Conservation (phyloP, 2,329 filamentous ascomycete species). For the Akanthomyces dipterigenus region DNA sequence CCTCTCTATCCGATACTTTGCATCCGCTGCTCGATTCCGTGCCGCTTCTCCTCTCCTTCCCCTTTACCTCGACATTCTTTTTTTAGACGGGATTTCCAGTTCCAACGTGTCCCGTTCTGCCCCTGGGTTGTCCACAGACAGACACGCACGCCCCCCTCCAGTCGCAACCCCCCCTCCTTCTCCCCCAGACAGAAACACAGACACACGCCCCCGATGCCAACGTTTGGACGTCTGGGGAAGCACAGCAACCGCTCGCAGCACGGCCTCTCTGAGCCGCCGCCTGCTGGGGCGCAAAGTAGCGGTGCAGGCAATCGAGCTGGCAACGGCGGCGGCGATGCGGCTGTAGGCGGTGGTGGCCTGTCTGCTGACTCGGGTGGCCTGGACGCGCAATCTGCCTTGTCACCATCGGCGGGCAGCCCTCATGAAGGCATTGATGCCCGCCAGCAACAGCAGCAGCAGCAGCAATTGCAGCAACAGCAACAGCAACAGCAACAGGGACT, state of each 20-base stretch:
- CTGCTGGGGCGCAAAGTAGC: neutral
- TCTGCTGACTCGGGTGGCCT: neutral
- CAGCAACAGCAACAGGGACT: conserved; percentile 22
- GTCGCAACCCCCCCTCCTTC: neutral
- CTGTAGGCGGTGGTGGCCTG: conserved; percentile 1
- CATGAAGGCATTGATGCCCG: conserved; percentile 10
- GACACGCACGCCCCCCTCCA: neutral
- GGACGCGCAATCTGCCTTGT: conserved; percentile 14
- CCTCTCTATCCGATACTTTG: conserved; percentile 14
- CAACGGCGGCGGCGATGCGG: neutral
- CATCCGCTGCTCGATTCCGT: conserved; percentile 15
- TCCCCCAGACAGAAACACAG: neutral
- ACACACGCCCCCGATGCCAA: conserved; percentile 34
- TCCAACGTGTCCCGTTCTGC: neutral
- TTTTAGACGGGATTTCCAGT: conserved; percentile 8
- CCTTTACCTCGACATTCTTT: conserved; percentile 15
- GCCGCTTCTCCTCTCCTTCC: conserved; percentile 15
- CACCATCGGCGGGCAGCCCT: conserved; percentile 1
- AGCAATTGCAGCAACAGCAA: conserved; percentile 21
- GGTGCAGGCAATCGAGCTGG: neutral
- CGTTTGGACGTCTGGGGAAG: conserved; percentile 48
- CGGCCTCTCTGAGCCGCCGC: conserved; percentile 41
- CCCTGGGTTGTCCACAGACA: neutral
- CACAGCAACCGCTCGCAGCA: conserved; percentile 53
- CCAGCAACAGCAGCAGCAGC: conserved; percentile 19